A percentile compares a stretch with the other conserved stretches of the same genome.
These are phyloP conservation scores for Hysterangium stoloniferum DNA, from an alignment of 768 basidiomycete species.

Conservation along the genomic window DNA sequence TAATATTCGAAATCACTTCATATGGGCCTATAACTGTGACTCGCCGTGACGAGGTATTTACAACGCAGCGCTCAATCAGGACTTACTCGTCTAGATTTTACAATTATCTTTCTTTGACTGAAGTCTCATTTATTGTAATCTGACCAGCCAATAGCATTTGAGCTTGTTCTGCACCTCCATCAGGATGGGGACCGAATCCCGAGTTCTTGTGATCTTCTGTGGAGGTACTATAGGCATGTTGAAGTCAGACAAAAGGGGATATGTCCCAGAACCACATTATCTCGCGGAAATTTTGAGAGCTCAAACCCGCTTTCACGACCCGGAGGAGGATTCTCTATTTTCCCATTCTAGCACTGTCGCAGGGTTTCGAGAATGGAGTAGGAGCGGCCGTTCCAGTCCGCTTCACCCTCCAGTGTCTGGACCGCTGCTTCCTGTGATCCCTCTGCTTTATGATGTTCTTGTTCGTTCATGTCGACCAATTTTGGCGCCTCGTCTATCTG, in stretches of 20 bases:
- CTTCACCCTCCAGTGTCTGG: slow-evolving; percentile 10
- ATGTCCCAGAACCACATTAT: slow-evolving; percentile 82
- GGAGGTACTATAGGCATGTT: slow-evolving; percentile 91
- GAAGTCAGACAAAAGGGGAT: slow-evolving; percentile 56
- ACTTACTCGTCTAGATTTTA: no score
- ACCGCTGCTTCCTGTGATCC: slow-evolving; percentile 22
- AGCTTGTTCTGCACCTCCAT: neutral
- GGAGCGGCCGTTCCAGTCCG: slow-evolving; percentile 52
- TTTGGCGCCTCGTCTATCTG: slow-evolving; percentile 35
- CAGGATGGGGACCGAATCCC: slow-evolving; percentile 41
- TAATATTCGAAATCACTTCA: no score
- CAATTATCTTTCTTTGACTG: neutral
- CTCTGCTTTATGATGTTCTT: slow-evolving; percentile 24
- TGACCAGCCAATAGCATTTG: neutral
- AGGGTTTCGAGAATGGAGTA: slow-evolving; percentile 72
- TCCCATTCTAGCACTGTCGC: slow-evolving; percentile 73
- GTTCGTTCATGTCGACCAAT: slow-evolving; percentile 71
- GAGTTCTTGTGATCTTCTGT: slow-evolving; percentile 84
- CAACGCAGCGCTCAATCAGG: no score
- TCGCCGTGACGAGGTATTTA: no score
- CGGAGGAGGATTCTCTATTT: slow-evolving; percentile 77
- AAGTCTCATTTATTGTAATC: neutral
- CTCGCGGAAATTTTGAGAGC: slow-evolving; percentile 75
- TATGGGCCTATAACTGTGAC: no score
- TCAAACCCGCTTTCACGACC: slow-evolving; percentile 89